Base-by-base conservation (phyloP, 2,329 filamentous ascomycete genomes). In the Aspergillus sojae region DNA sequence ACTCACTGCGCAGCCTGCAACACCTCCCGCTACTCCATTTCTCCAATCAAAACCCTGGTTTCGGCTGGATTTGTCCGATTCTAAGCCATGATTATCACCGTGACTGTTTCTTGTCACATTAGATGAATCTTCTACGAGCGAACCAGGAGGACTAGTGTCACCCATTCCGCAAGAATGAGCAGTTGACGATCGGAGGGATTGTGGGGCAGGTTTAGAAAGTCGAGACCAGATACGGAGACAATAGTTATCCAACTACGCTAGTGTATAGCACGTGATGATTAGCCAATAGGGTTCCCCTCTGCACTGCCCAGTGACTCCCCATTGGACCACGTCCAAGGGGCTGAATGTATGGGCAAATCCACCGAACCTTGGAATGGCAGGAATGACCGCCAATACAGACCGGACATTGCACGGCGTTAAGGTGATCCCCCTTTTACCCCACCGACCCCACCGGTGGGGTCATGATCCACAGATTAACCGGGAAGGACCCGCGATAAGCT, bases 1-100 rank as follows among this genome's bases (percentile, higher is more conserved):
- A 83, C 91, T 72, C 87, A 97, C 93, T 68, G 92, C 93, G 81
- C 93, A 97, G 68, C 94, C 95, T 59, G 95, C 95, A 63, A 97
- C 69, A 19, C 95, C 95, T 55, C 95, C 95, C 2, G 95, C 94
- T 30, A 96, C 80, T 39, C 92, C 92, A 65, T 91, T 95, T 71
- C 92, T 3, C 19, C 16, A 41, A 19, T 19, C 39, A 9, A 41
- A 41, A n/a, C 3, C 14, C 39, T 7, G 19, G 39, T 23, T 46
- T 46, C 11, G 43, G 5, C n/a, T 14, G 21, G 0, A 2, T 14
- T 14, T 16, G 21, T 5, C 5, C 5, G 11, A 46, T 23, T 23
- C 4, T 23, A 23, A 23, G 3, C 6, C 14, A 23, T 6, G 4
- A 46, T 46, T 12, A 6, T 5, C n/a, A 46, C 21, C 1, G 21